Evolutionary conservation across 179 eudicot genomes (phyloP), one percentile per base, ranked within the genome.

Genomic region (Pouteria campechiana): DNA sequence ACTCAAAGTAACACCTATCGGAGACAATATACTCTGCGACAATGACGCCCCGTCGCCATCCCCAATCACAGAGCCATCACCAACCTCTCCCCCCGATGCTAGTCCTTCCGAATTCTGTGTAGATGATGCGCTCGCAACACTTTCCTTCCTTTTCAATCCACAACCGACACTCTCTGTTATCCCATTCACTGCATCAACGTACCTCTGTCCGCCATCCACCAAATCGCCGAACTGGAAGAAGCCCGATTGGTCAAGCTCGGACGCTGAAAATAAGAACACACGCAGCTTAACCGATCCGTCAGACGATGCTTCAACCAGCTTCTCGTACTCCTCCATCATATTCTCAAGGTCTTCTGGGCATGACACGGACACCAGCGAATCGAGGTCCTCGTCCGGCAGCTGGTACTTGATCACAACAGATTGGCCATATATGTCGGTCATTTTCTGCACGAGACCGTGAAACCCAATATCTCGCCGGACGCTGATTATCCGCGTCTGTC

Each of bases 271-370:
- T 69, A 89, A 22, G 35, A 89, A 89, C 25, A 89, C 76, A 61
- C 95, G 58, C 29, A 89, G 72, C 61, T 89, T 89, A 21, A 80
- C 78, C 11, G 85, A 85, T 37, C 97, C 86, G 50, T 89, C 93
- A 0, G 69, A 49, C 37, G 83, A 71, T 62, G 75, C 74, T 61
- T 76, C 79, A 16, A 55, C 23, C 59, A 89, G 50, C 70, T 78
- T 89, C 50, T 75, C 79, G 60, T 76, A 89, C 70, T 89, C 97
- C 27, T 89, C 97, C 95, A 89, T 73, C 97, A 89, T 85, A 63
- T 85, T 89, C 36, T 81, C 95, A 24, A 89, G 79, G 68, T 89
- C 97, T 49, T 89, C 95, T 0, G 81, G 51, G 58, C 81, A 78
- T 0, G 97, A 78, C 50, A 89, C 89, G 0, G 93, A 75, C 22